phyloP scores from a whole-genome alignment of 495 filamentous ascomycete genomes.

The Daldinia concentrica region DNA sequence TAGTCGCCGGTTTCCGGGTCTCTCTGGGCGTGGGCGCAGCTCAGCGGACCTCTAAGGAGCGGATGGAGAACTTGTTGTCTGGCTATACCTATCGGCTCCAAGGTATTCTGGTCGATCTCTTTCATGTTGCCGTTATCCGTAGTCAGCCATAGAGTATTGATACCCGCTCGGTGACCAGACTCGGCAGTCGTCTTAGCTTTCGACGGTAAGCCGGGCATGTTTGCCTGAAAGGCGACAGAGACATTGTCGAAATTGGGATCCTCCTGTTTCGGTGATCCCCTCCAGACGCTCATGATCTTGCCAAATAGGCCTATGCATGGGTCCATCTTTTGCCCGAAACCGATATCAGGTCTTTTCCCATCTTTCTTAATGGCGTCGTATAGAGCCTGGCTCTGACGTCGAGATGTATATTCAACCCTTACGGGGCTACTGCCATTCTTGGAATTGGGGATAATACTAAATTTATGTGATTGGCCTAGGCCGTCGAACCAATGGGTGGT shows the following conservation, averaged over 20 bases:
- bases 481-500: slow-evolving; percentile 82
- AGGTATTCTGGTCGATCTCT: slow-evolving; percentile 70
- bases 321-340: slow-evolving; percentile 72
- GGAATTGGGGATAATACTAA: slow-evolving; percentile 64
- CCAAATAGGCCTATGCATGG: slow-evolving; percentile 74
- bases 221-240: slow-evolving; percentile 67
- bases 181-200: slow-evolving; percentile 22
- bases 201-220: slow-evolving; percentile 60
- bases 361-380: slow-evolving; percentile 63
- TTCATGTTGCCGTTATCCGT: slow-evolving; percentile 68
- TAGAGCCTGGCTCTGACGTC: slow-evolving; percentile 66
- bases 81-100: slow-evolving; percentile 72
- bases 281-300: slow-evolving; percentile 69
- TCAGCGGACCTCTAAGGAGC: slow-evolving; percentile 67
- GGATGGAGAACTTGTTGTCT: slow-evolving; percentile 70
- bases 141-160: slow-evolving; percentile 63
- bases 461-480: slow-evolving; percentile 77
- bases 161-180: slow-evolving; percentile 44
- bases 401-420: slow-evolving; percentile 76
- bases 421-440: slow-evolving; percentile 38
- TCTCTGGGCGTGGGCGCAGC: slow-evolving; percentile 72
- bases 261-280: slow-evolving; percentile 16
- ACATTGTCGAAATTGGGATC: slow-evolving; percentile 59
- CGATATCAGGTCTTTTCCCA: slow-evolving; percentile 57
- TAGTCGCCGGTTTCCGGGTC: slow-evolving; percentile 77